phyloP scores from a whole-genome alignment of 306 rosid species.

The Delonix regia region DNA sequence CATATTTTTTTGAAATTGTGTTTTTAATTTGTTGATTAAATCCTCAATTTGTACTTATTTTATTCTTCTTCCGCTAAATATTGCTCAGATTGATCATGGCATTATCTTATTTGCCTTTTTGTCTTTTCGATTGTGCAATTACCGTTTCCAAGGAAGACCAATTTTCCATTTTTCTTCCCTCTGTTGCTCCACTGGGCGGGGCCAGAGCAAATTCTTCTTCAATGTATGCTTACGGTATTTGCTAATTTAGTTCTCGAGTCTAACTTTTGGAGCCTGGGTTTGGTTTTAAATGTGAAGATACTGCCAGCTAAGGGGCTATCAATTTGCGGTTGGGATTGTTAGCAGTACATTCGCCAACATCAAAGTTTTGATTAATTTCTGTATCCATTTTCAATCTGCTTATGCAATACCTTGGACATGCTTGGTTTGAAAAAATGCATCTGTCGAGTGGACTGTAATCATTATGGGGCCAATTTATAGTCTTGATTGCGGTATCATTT shows the following conservation, averaged over 20 bases:
- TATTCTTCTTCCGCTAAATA: neutral
- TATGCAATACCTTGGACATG: neutral
- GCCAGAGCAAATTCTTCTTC: neutral
- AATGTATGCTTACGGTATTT: neutral
- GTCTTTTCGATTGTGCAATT: neutral
- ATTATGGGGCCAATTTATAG: neutral
- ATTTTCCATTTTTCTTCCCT: neutral
- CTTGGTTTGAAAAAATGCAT: neutral
- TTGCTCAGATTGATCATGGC: neutral
- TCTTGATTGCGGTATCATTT: neutral
- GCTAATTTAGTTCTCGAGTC: neutral
- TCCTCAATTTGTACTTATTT: neutral
- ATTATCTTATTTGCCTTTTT: neutral
- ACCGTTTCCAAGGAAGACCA: neutral
- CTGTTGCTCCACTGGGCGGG: neutral
- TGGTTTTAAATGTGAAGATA: neutral
- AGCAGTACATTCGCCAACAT: neutral
- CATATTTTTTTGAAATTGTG: slow-evolving; percentile 1
- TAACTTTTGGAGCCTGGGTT: neutral
- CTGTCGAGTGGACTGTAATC: neutral
- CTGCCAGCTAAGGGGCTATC: neutral
- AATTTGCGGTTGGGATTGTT: neutral
- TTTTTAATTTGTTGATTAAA: neutral
- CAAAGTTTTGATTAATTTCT: neutral
- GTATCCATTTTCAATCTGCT: neutral